Evolutionary conservation across 1,284 basidiomycete genomes (phyloP), one percentile per base, ranked within the genome.

Genomic region (Entoloma clypeatum): DNA sequence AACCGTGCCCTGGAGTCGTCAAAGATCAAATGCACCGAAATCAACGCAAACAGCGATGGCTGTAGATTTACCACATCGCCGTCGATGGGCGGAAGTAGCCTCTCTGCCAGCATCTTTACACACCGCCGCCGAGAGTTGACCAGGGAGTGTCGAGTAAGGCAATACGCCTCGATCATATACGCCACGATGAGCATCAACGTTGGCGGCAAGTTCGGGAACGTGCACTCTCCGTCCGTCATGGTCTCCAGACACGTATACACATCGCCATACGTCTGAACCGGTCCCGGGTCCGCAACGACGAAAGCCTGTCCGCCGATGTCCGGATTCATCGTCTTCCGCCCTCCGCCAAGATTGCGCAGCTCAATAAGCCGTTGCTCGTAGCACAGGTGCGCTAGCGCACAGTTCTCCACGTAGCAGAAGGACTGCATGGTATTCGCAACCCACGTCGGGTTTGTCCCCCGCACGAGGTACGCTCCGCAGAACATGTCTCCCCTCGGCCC

Each of bases 221-320:
- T 58, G 23, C 69, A 73, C 45, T 74, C 71, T 7, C 74, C 72
- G 21, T 69, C 63, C 1, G 67, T 68, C 25, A 84, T 65, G 1
- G 71, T 69, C 19, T 62, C 61, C 18, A 84, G 61, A 4, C 62
- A 62, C 14, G 59, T 61, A 54, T 81, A 78, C 13, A 75, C 61
- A 47, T 87, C 85, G 8, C 80, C 74, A 46, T 72, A 81, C 4
- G 79, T 78, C 7, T 69, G 59, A 7, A 77, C 71, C 0, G 75
- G 72, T 2, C 81, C 81, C 2, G 79, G 69, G 55, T 87, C 82
- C 2, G 76, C 69, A 38, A 86, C 57, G 27, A 61, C 66, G 60
- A 85, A 88, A 2, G 78, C 72, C 51, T 81, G 74, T 1, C 85
- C 86, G 16, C 83, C 79, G 35, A 87, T 73, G 55, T 86, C 81